phyloP scores from a whole-genome alignment of 1,139 yeast species.

The Williopsis jadinii region DNA sequence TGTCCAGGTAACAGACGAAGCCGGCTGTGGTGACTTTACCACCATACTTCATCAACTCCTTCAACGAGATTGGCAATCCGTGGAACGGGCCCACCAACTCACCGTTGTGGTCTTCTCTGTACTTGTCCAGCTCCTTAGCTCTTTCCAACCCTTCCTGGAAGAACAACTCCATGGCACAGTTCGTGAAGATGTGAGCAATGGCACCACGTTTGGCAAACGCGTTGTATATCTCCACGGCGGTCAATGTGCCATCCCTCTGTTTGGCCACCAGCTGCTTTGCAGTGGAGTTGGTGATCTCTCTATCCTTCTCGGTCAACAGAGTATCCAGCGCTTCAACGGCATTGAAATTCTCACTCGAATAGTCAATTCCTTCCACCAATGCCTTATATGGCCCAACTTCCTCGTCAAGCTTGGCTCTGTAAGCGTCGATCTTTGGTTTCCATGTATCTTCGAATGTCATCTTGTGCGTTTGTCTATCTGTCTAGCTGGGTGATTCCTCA shows the following conservation, averaged over 20 bases:
- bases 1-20: constrained; percentile 49
- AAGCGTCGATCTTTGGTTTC: constrained; percentile 18
- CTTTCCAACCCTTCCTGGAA: constrained; percentile 48
- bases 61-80: constrained; percentile 68
- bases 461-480: not conserved
- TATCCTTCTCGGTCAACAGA: constrained; percentile 30
- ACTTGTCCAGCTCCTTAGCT: constrained; percentile 51
- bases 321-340: constrained; percentile 14
- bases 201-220: constrained; percentile 49
- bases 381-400: constrained; percentile 16
- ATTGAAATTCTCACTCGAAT: constrained; percentile 16
- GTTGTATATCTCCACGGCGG: constrained; percentile 40
- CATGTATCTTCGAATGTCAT: constrained; percentile 10
- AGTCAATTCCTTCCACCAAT: constrained; percentile 12
- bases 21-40: constrained; percentile 59
- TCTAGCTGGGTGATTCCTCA: no score
- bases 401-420: constrained; percentile 12
- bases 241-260: constrained; percentile 24
- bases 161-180: constrained; percentile 53
- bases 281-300: constrained; percentile 31
- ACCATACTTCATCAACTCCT: constrained; percentile 61
- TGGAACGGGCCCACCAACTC: constrained; percentile 68
- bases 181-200: constrained; percentile 44
- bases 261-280: constrained; percentile 14
- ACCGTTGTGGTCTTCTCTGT: constrained; percentile 41